Percentiles rank a stretch among this genome's conserved stretches.
Conservation (phyloP, 2,329 filamentous ascomycete species). For the Pleurostoma richardsiae region DNA sequence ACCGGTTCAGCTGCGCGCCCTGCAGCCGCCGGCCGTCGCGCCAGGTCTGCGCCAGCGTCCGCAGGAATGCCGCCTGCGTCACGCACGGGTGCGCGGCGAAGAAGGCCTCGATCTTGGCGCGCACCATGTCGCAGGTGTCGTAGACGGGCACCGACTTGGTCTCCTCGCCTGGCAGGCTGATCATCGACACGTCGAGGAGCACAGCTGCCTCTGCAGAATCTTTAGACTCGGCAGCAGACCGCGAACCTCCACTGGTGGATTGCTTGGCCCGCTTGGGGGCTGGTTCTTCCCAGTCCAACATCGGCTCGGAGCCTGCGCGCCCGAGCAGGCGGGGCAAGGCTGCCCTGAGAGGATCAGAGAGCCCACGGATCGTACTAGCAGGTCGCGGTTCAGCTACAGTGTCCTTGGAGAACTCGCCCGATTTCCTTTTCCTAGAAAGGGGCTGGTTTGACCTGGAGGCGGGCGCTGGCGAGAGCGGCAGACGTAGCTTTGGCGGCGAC, state of each 20-base stretch:
- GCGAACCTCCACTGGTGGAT: no score
- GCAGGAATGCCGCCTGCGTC: conserved; percentile 46
- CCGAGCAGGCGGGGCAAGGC: no score
- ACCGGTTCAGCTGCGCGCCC: conserved; percentile 31
- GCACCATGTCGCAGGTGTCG: conserved; percentile 54
- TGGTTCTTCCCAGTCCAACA: no score
- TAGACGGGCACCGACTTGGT: conserved; percentile 38
- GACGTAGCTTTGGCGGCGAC: not conserved
- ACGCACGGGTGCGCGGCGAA: conserved; percentile 38
- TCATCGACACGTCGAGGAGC: conserved; percentile 14
- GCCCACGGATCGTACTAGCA: no score
- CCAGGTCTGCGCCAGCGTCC: conserved; percentile 21
- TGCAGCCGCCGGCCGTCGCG: conserved; percentile 20
- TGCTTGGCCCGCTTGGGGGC: no score
- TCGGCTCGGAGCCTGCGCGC: no score
- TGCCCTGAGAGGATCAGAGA: no score
- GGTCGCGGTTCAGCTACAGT: no score
- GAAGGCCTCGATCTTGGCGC: conserved; percentile 48
- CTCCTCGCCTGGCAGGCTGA: conserved; percentile 38
- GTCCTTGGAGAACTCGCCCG: not conserved
- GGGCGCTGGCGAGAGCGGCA: not conserved
- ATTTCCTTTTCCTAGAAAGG: not conserved
- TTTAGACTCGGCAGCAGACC: no score
- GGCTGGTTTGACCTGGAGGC: not conserved
- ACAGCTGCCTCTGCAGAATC: no score